phyloP scores from a whole-genome alignment of 352 stramenopile species.

The Phytophthora lateralis region DNA sequence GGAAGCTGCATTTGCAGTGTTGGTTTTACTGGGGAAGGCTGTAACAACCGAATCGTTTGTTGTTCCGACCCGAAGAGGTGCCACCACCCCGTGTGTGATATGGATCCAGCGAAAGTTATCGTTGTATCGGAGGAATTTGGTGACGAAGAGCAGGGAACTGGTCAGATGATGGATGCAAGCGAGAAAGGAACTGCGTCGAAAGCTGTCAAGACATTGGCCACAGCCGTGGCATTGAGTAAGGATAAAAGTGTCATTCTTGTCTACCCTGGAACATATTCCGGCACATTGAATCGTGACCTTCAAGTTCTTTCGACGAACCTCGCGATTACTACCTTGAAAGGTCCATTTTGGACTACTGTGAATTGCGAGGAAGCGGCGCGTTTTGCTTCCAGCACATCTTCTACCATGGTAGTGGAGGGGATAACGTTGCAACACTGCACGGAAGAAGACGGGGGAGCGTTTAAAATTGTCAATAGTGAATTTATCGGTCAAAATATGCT shows the following conservation, averaged over 20 bases:
- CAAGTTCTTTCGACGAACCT: slow-evolving; percentile 22
- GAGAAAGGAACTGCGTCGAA: slow-evolving; percentile 61
- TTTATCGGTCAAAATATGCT: slow-evolving; percentile 33
- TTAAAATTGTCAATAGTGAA: slow-evolving; percentile 23
- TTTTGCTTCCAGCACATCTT: slow-evolving; percentile 14
- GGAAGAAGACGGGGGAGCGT: slow-evolving; percentile 23
- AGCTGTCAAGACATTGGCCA: slow-evolving; percentile 48
- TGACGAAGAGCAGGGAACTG: slow-evolving; percentile 56
- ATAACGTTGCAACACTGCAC: slow-evolving; percentile 49
- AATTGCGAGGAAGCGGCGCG: slow-evolving; percentile 37
- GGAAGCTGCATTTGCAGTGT: slow-evolving; percentile 62
- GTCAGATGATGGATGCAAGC: slow-evolving; percentile 55
- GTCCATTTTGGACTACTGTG: slow-evolving; percentile 53
- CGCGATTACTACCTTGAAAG: slow-evolving; percentile 50
- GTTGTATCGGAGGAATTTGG: slow-evolving; percentile 61
- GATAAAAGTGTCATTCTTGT: slow-evolving; percentile 51
- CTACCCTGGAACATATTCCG: slow-evolving; percentile 61
- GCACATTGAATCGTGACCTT: slow-evolving; percentile 41
- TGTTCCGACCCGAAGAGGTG: slow-evolving; percentile 49
- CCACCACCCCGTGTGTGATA: slow-evolving; percentile 42
- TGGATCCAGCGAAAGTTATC: slow-evolving; percentile 43
- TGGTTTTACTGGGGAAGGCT: slow-evolving; percentile 73
- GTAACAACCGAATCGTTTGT: slow-evolving; percentile 68
- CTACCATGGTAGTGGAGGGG: slow-evolving; percentile 38
- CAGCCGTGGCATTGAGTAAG: slow-evolving; percentile 42